phyloP scores from a whole-genome alignment of 371 early-diverging fungal species.

The Cokeromyces recurvatus region DNA sequence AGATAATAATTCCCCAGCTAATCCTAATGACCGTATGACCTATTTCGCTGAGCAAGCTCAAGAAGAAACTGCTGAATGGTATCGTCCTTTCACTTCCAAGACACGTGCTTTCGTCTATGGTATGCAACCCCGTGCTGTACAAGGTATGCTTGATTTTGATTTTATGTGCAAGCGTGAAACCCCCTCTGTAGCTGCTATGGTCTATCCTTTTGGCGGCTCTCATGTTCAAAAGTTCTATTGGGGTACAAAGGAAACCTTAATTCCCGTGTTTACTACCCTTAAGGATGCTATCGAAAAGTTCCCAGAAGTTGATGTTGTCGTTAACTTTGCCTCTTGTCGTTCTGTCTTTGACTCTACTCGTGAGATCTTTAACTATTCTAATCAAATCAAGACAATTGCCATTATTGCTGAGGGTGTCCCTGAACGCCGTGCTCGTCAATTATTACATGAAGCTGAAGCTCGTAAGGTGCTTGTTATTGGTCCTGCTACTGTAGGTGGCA shows the following conservation, averaged over 20 bases:
- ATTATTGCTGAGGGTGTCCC: constrained; percentile 99
- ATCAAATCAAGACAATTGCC: constrained; percentile 88
- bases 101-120: constrained; percentile 96
- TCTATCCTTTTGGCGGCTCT: constrained; percentile 97
- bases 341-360: constrained; percentile 88
- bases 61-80: constrained; percentile 45
- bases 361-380: constrained; percentile 72
- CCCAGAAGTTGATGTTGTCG: constrained; percentile 92
- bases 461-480: constrained; percentile 90
- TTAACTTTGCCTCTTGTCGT: constrained; percentile 98
- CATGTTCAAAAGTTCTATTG: constrained; percentile 99
- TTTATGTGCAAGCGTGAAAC: constrained; percentile 93
- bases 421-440: constrained; percentile 90
- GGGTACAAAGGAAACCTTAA: constrained; percentile 95
- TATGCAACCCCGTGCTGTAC: constrained; percentile 98
- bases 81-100: constrained; percentile 80
- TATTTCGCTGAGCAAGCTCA: constrained; percentile 38
- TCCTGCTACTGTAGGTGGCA: constrained; percentile 98
- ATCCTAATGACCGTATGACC: constrained; percentile 53
- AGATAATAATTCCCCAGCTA: constrained; percentile 34
- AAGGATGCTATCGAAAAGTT: constrained; percentile 80
- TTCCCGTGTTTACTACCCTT: constrained; percentile 89
- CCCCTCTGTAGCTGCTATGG: constrained; percentile 98
- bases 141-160: constrained; percentile 99
- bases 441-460: constrained; percentile 80